phyloP scores from a whole-genome alignment of 2,329 filamentous ascomycete genomes.

The Knoxdaviesia proteae region DNA sequence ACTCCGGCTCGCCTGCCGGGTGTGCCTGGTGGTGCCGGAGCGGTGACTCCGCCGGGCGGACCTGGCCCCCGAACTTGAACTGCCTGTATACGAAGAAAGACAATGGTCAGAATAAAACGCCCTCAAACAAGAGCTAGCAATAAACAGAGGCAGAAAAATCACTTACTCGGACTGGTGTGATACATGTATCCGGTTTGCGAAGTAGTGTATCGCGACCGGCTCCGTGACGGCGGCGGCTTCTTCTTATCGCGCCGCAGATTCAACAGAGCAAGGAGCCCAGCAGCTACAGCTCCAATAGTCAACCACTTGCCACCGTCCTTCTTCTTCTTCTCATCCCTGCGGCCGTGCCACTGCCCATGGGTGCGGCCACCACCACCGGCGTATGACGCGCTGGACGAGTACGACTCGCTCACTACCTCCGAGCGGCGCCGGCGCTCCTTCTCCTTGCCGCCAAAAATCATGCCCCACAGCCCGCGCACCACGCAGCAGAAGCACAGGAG shows the following conservation, averaged over 20 bases:
- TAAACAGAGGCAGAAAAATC: too few species aligned
- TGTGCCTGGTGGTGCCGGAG: constrained; percentile 5
- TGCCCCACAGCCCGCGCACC: constrained; percentile 38
- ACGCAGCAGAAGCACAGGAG: constrained; percentile 60
- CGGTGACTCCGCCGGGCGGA: background rate
- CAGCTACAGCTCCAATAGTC: constrained; percentile 27
- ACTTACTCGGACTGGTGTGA: constrained; percentile 30
- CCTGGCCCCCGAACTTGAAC: constrained; percentile 7
- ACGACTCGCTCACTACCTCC: constrained; percentile 26
- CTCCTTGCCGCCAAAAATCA: constrained; percentile 38
- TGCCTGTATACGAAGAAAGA: constrained; percentile 3
- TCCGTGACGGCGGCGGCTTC: constrained; percentile 17
- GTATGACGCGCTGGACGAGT: constrained; percentile 14
- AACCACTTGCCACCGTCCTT: constrained; percentile 29
- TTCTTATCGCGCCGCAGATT: constrained; percentile 32
- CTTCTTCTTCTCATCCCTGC: constrained; percentile 29
- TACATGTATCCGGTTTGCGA: constrained; percentile 3
- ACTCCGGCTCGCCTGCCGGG: constrained; percentile 1
- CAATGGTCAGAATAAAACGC: too few species aligned
- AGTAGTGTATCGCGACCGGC: constrained; percentile 2
- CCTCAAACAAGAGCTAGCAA: too few species aligned
- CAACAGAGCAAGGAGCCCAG: constrained; percentile 31
- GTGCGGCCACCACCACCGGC: constrained; percentile 15
- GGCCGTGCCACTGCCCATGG: constrained; percentile 35
- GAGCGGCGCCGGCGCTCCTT: constrained; percentile 20